These are phyloP conservation scores for Fusarium lateritium DNA, from an alignment of 2,329 filamentous ascomycete genomes.

Conservation along the genomic window DNA sequence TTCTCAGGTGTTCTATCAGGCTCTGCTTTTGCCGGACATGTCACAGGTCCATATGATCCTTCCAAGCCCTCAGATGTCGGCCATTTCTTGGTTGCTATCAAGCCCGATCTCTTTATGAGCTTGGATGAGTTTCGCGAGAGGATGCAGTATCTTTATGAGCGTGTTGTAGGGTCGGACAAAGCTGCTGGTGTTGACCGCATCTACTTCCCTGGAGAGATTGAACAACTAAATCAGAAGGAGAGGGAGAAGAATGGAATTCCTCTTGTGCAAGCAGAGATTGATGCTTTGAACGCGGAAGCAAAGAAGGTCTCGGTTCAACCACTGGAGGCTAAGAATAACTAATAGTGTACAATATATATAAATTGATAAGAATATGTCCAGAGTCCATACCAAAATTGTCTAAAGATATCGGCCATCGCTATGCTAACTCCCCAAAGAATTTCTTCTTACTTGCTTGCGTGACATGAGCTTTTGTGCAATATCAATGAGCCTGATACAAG, in stretches of 20 bases:
- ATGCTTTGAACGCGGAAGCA: constrained; percentile 69
- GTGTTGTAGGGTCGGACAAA: constrained; percentile 68
- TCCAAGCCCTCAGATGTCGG: constrained; percentile 79
- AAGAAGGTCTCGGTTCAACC: constrained; percentile 56
- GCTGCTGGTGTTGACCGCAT: constrained; percentile 70
- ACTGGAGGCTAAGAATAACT: constrained; percentile 13
- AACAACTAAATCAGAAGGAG: constrained; percentile 67
- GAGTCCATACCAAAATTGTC: too few species aligned
- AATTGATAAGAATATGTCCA: too few species aligned
- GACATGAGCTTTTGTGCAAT: too few species aligned
- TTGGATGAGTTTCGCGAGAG: constrained; percentile 77
- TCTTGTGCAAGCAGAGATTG: constrained; percentile 69
- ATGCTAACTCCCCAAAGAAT: too few species aligned
- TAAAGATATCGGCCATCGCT: too few species aligned
- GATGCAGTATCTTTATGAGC: constrained; percentile 69
- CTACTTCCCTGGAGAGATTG: constrained; percentile 74
- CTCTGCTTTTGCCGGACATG: constrained; percentile 82
- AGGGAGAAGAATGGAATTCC: constrained; percentile 71
- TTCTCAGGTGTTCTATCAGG: constrained; percentile 86
- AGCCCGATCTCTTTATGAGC: constrained; percentile 81
- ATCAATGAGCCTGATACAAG: too few species aligned
- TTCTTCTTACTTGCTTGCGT: too few species aligned
- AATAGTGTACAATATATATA: not conserved
- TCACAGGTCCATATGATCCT: constrained; percentile 82
- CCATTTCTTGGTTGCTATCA: constrained; percentile 80